phyloP scores from a whole-genome alignment of 768 basidiomycete genomes.

The Galerina marginata region DNA sequence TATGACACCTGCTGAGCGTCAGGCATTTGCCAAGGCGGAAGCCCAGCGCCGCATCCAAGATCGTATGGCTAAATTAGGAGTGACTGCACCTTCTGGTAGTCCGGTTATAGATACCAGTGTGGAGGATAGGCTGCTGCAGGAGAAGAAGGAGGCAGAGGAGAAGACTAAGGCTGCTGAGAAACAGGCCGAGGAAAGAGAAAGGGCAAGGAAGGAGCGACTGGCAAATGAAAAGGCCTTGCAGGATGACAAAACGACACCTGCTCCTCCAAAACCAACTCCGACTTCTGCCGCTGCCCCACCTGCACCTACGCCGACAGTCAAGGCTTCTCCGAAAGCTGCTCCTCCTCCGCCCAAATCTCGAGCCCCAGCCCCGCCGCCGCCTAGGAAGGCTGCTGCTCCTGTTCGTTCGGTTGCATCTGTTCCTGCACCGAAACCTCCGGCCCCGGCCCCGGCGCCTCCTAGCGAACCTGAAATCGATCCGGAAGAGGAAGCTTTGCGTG shows the following conservation, averaged over 20 bases:
- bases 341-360: constrained; percentile 46
- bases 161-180: constrained; percentile 79
- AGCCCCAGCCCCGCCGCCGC: constrained; percentile 12
- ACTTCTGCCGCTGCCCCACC: constrained; percentile 35
- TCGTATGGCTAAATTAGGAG: constrained; percentile 84
- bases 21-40: constrained; percentile 77
- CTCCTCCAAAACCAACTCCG: constrained; percentile 32
- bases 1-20: constrained; percentile 86
- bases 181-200: constrained; percentile 82
- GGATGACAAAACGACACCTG: constrained; percentile 46
- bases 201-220: constrained; percentile 70
- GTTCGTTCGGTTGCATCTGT: constrained; percentile 44
- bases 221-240: constrained; percentile 74
- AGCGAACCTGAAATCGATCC: constrained; percentile 63
- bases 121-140: constrained; percentile 82
- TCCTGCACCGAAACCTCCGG: constrained; percentile 21
- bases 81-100: constrained; percentile 55
- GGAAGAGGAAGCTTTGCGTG: constrained; percentile 74
- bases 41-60: constrained; percentile 84
- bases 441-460: constrained; percentile 29
- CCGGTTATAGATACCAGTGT: constrained; percentile 74
- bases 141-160: constrained; percentile 91
- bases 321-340: constrained; percentile 46
- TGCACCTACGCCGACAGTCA: constrained; percentile 38
- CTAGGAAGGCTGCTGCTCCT: constrained; percentile 34